These are phyloP conservation scores for Magnusiomyces fungicola DNA, from an alignment of 1,139 yeast genomes.

Conservation along the genomic window DNA sequence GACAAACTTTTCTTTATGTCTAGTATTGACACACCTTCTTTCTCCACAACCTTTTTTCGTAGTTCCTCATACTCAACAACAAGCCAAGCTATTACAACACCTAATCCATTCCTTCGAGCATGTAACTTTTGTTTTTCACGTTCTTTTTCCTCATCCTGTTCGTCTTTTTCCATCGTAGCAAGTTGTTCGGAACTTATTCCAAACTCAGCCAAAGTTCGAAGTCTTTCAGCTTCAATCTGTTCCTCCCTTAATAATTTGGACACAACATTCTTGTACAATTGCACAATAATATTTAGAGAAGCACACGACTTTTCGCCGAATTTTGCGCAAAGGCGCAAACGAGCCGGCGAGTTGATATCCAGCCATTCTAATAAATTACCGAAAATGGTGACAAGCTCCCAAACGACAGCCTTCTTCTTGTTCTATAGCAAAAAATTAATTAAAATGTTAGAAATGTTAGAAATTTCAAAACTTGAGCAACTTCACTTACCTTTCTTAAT, in stretches of 20 bases:
- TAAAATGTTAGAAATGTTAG: background rate
- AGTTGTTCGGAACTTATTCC: background rate
- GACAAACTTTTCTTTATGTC: background rate
- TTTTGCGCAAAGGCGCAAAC: conserved; percentile 26
- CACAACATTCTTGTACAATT: background rate
- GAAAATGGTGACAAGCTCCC: conserved; percentile 22
- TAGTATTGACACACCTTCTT: background rate
- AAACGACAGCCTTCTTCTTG: conserved; percentile 3
- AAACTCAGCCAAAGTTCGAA: background rate
- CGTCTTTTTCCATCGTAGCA: background rate
- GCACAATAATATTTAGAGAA: background rate
- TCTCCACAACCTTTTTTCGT: background rate
- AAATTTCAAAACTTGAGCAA: no score
- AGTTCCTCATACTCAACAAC: background rate
- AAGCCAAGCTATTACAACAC: conserved; percentile 3
- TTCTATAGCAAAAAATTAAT: background rate
- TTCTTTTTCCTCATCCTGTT: background rate
- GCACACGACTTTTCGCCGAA: conserved; percentile 23
- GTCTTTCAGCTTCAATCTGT: background rate
- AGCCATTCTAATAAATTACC: conserved; percentile 27
- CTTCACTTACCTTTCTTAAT: conserved; percentile 16
- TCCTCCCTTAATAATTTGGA: background rate
- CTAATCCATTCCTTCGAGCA: background rate
- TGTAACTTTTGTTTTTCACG: background rate
- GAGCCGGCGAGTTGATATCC: conserved; percentile 26